Percentiles rank a stretch among this genome's conserved stretches.
phyloP scores from a whole-genome alignment of 2,329 filamentous ascomycete species.

The Reticulascus tulasneorum region DNA sequence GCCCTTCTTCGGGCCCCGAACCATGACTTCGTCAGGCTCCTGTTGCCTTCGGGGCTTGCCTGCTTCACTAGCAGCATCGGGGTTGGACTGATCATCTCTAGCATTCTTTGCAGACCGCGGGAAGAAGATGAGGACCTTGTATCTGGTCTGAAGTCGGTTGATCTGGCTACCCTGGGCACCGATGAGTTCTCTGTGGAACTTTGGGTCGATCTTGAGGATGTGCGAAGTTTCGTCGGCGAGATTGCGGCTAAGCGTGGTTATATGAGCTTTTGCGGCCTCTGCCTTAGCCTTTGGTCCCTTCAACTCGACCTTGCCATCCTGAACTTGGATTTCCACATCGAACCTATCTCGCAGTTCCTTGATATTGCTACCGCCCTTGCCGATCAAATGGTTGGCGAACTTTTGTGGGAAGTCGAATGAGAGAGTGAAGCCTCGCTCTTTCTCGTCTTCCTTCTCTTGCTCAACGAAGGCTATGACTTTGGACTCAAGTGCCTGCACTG shows the following conservation, averaged over 20 bases:
- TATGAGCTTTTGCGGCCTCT: slow-evolving; percentile 78
- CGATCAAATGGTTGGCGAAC: slow-evolving; percentile 80
- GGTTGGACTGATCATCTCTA: slow-evolving; percentile 66
- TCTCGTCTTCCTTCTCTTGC: slow-evolving; percentile 87
- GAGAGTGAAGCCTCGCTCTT: slow-evolving; percentile 82
- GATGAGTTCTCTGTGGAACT: slow-evolving; percentile 92
- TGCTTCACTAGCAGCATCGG: slow-evolving; percentile 65
- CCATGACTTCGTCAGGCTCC: slow-evolving; percentile 79
- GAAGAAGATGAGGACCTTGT: slow-evolving; percentile 95
- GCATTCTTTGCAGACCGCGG: slow-evolving; percentile 62
- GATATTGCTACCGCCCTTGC: slow-evolving; percentile 64
- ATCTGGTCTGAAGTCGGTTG: slow-evolving; percentile 85
- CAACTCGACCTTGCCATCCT: slow-evolving; percentile 90
- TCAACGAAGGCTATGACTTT: slow-evolving; percentile 78
- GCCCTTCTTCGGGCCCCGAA: slow-evolving; percentile 88
- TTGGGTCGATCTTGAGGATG: slow-evolving; percentile 82
- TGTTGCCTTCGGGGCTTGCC: slow-evolving; percentile 67
- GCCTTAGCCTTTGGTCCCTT: slow-evolving; percentile 96
- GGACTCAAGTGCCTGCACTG: slow-evolving; percentile 65
- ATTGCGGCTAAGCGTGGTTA: slow-evolving; percentile 72
- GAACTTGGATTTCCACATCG: slow-evolving; percentile 76
- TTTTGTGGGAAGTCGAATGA: slow-evolving; percentile 94
- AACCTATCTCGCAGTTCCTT: slow-evolving; percentile 63
- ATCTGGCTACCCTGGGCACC: slow-evolving; percentile 84
- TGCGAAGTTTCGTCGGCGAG: slow-evolving; percentile 90